Evolutionary conservation across 1,284 basidiomycete species (phyloP).

Genomic region (Rhodotorula sp.): DNA sequence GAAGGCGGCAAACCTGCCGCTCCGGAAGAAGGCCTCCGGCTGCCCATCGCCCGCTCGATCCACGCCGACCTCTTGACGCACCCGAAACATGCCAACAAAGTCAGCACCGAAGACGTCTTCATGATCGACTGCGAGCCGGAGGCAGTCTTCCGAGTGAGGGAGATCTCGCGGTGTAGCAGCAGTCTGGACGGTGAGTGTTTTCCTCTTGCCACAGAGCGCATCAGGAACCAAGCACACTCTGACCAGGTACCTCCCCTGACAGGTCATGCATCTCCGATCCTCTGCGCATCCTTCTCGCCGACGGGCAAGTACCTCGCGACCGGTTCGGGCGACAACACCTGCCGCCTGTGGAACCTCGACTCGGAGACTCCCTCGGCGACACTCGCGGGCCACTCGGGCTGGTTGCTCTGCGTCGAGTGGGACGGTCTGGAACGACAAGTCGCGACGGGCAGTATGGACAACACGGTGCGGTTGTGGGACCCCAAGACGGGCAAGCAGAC

Average conservation of each 20-base stretch:
- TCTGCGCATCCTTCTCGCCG: constrained; percentile 93
- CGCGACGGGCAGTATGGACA: constrained; percentile 91
- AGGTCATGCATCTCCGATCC: constrained; percentile 90
- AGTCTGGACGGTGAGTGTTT: constrained; percentile 68
- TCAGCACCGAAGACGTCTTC: constrained; percentile 76
- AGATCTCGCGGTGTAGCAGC: constrained; percentile 87
- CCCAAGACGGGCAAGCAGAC: constrained; percentile 79
- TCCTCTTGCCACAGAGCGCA: not conserved
- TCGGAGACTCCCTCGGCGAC: constrained; percentile 89
- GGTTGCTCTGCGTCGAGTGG: constrained; percentile 98
- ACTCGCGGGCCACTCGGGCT: constrained; percentile 83
- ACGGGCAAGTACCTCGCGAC: constrained; percentile 88
- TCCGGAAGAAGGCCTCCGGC: constrained; percentile 56
- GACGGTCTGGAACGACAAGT: constrained; percentile 84
- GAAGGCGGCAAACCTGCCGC: constrained; percentile 7
- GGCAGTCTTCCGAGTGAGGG: constrained; percentile 90
- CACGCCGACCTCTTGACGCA: constrained; percentile 66
- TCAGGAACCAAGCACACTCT: not conserved
- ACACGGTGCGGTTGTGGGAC: constrained; percentile 76
- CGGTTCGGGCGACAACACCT: constrained; percentile 90
- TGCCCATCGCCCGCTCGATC: constrained; percentile 75
- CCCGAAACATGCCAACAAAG: constrained; percentile 55
- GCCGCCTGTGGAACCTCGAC: constrained; percentile 89
- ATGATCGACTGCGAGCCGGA: constrained; percentile 87
- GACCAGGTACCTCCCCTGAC: not conserved